Base-by-base conservation (phyloP, 768 basidiomycete species). In the Tremella fuciformis region DNA sequence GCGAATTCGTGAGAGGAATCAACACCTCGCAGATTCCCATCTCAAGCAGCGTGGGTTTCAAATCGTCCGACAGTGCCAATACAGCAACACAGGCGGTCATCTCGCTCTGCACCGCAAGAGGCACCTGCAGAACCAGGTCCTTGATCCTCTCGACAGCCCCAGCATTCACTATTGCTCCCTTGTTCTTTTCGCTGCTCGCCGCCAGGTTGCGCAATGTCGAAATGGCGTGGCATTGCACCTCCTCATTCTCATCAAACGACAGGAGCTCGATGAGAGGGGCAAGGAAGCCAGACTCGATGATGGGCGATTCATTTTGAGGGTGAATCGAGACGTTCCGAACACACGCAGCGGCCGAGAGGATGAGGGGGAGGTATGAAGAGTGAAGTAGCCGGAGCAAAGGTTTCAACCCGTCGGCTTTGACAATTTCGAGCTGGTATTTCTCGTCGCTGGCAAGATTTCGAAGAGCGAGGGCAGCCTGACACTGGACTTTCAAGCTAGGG, bases 31-130 rank as follows among this genome's bases (percentile, higher is more conserved):
- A 92, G 53, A 99, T 91, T 21, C 96, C 96, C 90, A 97, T 92
- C 79, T 99, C 94, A 61, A 99, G 81, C 37, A 99, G 79, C 76
- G 94, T 91, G 1, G 91, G 89, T 80, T 99, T 99, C 69, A 99
- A 81, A 65, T 99, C 94, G 94, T 93, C 93, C 69, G 91, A 94
- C 67, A 99, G 76, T 4, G 94, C 96, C 62, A 99, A 79, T 13
- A 98, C 96, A 16, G 96, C 96, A 44, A 97, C 88, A 68, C 94
- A 98, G 6, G 96, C 96, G 42, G 96, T 99, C 96, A 99, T 99
- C 79, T 98, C 96, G 71, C 91, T 94, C 79, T 99, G 96, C 11
- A 99, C 96, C 62, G 88, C 88, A 80, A 96, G 85, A 2, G 96
- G 92, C 1, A 97, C 94, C 69, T 88, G 88, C 13, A 99, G 80